Base-by-base conservation (phyloP, 1,139 yeast genomes). In the Yamadazyma siamensis region DNA sequence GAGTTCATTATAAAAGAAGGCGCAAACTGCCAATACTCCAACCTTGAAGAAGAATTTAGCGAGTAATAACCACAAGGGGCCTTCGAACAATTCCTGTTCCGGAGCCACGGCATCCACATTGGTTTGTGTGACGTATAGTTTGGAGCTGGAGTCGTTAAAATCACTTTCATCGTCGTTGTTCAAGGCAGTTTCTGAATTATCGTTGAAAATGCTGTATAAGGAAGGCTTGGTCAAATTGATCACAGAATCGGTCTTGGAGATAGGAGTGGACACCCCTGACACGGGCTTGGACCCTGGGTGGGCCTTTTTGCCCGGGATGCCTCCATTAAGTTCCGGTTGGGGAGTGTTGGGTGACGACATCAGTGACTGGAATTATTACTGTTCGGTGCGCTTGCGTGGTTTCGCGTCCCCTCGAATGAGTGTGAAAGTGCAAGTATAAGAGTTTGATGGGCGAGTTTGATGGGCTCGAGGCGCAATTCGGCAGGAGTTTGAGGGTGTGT, bases 211-310 rank as follows among this genome's bases (percentile, higher is more conserved):
- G 5, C 72, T 62, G 46, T 68, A 73, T 33, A 75, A 54, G 11
- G 71, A 61, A 1, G 79, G 76, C 31, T 65, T 63, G 18, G 77
- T 71, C 35, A 74, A 57, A 39, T 71, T 71, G 33, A 65, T 43
- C 6, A 65, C 59, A 9, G 75, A 67, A 36, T 65, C 73, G 3
- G 69, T 61, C 35, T 63, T 64, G 32, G 59, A 60, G 54, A 67
- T 63, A 13, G 32, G 28, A n/a, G 37, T 26, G 4, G 30, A 18
- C 3, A 23, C 28, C 13, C 30, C 47, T 6, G 49, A 38, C 20
- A 18, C 20, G 20, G 10, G 20, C 7, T 10, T 7, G 10, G 20
- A 18, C 20, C 10, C 20, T 18, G 7, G 20, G 10, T n/a, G n/a
- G n/a, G n/a, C n/a, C n/a, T n/a, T n/a, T n/a, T n/a, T n/a, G n/a